Evolutionary conservation across 306 rosid genomes (phyloP), one percentile per base, ranked within the genome.

Genomic region (Cucumis sativus): DNA sequence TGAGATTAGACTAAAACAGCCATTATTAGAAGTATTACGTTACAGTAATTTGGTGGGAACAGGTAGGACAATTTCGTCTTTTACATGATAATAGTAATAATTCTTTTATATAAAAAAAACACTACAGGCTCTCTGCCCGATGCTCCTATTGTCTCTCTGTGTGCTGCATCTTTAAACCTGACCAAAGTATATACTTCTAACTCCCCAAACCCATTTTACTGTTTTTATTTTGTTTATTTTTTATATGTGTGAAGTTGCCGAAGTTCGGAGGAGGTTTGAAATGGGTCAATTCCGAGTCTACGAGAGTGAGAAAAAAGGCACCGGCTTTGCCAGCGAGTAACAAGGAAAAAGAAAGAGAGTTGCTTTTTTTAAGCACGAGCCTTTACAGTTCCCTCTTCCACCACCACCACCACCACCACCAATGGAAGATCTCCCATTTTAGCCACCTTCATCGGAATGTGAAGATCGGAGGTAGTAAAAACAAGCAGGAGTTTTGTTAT

Each of bases 51-150:
- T 72, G 61, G 51, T 72, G 16, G 61, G 61, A 72, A 72, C 62
- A 72, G 77, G 62, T 28, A 52, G 77, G 77, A 52, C 28, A 45
- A 14, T 72, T 51, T 72, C 6, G 77, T 72, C 77, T 72, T 72
- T 72, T 78, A 37, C 2, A 65, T 3, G 25, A 33, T 3, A 33
- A 33, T 4, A 33, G 4, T 4, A 33, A 33, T 33, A 3, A 33
- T 33, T 55, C 10, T 39, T 39, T 39, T 55, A 57, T 9, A 9
- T n/a, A n/a, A n/a, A 68, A 78, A 40, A 55, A 52, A 16, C 7
- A 17, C n/a, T 33, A 37, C 45, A 77, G 73, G 90, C 90, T 77
- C 95, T 80, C 95, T 87, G 87, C 85, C 88, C 96, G 76, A 89
- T 65, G 88, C 83, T 20, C n/a, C 70, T 64, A 17, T 78, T 82